phyloP scores from a whole-genome alignment of 768 basidiomycete species.

The Hypholoma sublateritium region DNA sequence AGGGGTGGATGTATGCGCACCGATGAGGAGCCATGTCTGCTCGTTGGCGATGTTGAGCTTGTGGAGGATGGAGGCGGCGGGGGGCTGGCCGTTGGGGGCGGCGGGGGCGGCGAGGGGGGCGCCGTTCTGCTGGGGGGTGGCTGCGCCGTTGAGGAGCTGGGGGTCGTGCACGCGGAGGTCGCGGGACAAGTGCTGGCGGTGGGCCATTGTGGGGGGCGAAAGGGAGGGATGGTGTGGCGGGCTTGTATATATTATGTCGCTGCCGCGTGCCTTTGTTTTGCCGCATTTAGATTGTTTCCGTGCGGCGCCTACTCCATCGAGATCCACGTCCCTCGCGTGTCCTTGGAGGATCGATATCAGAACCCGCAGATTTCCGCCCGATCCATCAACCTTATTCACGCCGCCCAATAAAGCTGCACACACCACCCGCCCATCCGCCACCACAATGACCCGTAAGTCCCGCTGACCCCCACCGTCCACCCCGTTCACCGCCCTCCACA shows the following conservation, averaged over 20 bases:
- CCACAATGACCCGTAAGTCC: conserved; percentile 56
- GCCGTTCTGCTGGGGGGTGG: conserved; percentile 28
- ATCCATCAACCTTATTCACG: conserved; percentile 3
- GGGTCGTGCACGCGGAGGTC: conserved; percentile 37
- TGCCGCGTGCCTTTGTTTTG: conserved; percentile 61
- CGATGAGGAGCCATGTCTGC: conserved; percentile 93
- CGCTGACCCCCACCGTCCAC: conserved; percentile 15
- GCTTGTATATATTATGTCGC: conserved; percentile 59
- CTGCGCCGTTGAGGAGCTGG: conserved; percentile 55
- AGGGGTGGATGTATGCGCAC: conserved; percentile 38
- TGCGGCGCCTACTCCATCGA: conserved; percentile 42
- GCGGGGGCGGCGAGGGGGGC: conserved; percentile 41
- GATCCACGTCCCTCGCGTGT: conserved; percentile 37
- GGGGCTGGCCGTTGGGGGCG: conserved; percentile 32
- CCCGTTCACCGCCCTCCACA: conserved; percentile 25
- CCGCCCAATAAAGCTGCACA: not conserved
- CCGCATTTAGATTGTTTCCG: conserved; percentile 50
- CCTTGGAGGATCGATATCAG: conserved; percentile 22
- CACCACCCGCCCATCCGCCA: not conserved
- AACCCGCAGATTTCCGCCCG: conserved; percentile 16
- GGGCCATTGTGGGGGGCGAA: conserved; percentile 57
- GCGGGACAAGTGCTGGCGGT: conserved; percentile 35
- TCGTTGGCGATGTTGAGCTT: conserved; percentile 87
- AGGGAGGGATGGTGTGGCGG: conserved; percentile 43
- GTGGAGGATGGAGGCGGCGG: conserved; percentile 51